Conservation (phyloP, 345 rosid species). For the Excoecaria cochinchinensis region DNA sequence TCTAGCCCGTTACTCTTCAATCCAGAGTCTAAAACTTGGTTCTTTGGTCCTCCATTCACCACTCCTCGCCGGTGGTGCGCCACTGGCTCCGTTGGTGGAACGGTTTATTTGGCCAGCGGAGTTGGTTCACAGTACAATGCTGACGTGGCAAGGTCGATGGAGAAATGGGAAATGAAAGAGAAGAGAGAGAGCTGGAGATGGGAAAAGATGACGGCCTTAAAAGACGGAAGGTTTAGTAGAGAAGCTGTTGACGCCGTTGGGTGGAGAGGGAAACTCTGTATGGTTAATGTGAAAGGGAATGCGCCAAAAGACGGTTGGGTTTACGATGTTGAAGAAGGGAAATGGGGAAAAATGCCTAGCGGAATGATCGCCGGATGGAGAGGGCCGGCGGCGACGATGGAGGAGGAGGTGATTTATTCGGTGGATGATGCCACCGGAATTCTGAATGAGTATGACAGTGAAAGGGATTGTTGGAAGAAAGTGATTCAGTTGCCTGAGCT, state of each 20-base stretch:
- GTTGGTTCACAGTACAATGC: conserved; percentile 32
- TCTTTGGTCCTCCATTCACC: conserved; percentile 35
- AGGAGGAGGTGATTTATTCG: conserved; percentile 47
- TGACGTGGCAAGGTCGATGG: conserved; percentile 44
- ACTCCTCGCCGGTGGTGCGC: conserved; percentile 56
- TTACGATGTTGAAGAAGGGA: conserved; percentile 34
- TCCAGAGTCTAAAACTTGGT: conserved; percentile 36
- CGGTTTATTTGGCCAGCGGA: conserved; percentile 50
- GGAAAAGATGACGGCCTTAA: conserved; percentile 37
- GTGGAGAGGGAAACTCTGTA: conserved; percentile 44
- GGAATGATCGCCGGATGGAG: conserved; percentile 60
- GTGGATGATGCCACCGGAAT: conserved; percentile 43
- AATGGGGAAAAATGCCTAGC: conserved; percentile 47
- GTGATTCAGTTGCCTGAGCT: conserved; percentile 39
- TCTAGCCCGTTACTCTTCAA: conserved; percentile 48
- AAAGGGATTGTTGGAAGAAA: conserved; percentile 40
- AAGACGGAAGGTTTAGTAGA: conserved; percentile 49
- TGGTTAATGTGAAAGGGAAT: conserved; percentile 57
- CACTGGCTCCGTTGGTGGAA: conserved; percentile 34
- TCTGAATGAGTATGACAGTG: conserved; percentile 36
- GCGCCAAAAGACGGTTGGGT: conserved; percentile 46
- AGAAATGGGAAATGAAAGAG: conserved; percentile 36
- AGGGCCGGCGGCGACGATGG: conserved; percentile 46
- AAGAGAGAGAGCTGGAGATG: conserved; percentile 26
- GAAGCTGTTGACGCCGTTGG: conserved; percentile 57